Conservation (phyloP, 2,329 filamentous ascomycete genomes). For the Mollisiaceae sp. region DNA sequence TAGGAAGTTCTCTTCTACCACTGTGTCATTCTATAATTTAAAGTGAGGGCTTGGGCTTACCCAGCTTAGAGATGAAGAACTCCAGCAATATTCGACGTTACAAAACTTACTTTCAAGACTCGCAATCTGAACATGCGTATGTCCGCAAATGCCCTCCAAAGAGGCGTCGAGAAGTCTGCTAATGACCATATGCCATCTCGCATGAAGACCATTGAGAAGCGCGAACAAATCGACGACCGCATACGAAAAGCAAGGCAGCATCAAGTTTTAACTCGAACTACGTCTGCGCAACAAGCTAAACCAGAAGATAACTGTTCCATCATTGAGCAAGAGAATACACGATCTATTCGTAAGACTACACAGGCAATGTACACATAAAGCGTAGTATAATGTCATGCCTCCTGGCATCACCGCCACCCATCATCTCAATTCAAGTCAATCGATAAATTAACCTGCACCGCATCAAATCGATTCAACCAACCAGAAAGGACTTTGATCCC, state of each 20-base stretch:
- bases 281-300: neutral
- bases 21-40: too few species aligned
- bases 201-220: too few species aligned
- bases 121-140: too few species aligned
- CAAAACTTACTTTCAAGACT: too few species aligned
- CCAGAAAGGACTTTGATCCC: slow-evolving; percentile 19
- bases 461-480: slow-evolving; percentile 20
- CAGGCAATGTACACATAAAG: slow-evolving; percentile 38
- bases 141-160: too few species aligned
- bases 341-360: slow-evolving; percentile 41
- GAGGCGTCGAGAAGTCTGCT: too few species aligned
- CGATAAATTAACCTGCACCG: slow-evolving; percentile 3
- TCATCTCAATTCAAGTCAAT: neutral
- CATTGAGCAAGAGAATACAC: slow-evolving; percentile 25
- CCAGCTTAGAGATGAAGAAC: too few species aligned
- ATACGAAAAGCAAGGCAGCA: neutral
- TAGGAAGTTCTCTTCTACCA: too few species aligned
- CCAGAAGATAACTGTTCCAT: neutral
- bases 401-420: neutral
- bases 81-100: too few species aligned
- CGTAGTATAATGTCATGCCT: slow-evolving; percentile 19
- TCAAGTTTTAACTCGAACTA: slow-evolving; percentile 9
- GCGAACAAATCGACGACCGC: neutral
- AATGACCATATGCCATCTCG: too few species aligned
- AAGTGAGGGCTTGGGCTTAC: too few species aligned